phyloP scores from a whole-genome alignment of 371 early-diverging fungal genomes.

The Mortierella sp. region DNA sequence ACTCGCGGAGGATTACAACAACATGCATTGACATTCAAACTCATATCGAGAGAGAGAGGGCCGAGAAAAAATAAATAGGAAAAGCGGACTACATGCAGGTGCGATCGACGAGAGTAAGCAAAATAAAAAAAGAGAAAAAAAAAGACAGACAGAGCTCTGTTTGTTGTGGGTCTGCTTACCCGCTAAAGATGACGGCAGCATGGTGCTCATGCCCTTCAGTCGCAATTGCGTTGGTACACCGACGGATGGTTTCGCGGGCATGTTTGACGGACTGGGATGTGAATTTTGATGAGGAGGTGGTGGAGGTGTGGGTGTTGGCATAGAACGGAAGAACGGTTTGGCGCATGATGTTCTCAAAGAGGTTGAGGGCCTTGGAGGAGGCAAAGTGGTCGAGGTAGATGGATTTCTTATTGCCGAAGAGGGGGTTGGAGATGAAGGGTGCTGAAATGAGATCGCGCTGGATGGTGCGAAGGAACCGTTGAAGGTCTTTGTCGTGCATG shows the following conservation, averaged over 20 bases:
- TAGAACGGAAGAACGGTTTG: constrained; percentile 36
- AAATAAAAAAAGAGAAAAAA: neutral
- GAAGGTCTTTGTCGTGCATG: constrained; percentile 17
- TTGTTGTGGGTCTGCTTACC: constrained; percentile 17
- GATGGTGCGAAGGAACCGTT: constrained; percentile 16
- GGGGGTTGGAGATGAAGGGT: constrained; percentile 22
- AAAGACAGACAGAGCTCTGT: neutral
- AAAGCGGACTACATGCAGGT: neutral
- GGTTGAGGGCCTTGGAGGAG: constrained; percentile 37
- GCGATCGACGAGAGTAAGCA: neutral
- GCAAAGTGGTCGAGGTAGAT: constrained; percentile 50
- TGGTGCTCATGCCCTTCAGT: constrained; percentile 40
- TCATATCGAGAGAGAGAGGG: neutral
- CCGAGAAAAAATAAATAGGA: neutral
- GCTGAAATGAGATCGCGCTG: constrained; percentile 37
- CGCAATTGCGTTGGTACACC: constrained; percentile 39
- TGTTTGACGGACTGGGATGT: constrained; percentile 31
- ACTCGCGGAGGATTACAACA: neutral
- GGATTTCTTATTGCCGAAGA: constrained; percentile 44
- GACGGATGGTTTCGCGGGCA: constrained; percentile 33
- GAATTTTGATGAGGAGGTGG: constrained; percentile 39
- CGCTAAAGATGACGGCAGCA: constrained; percentile 38
- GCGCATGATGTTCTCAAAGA: constrained; percentile 34
- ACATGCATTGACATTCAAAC: constrained; percentile 1
- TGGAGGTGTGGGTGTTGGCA: constrained; percentile 51